Evolutionary conservation across 2,329 filamentous ascomycete genomes (phyloP).

Genomic region (Colletotrichum caudatum): DNA sequence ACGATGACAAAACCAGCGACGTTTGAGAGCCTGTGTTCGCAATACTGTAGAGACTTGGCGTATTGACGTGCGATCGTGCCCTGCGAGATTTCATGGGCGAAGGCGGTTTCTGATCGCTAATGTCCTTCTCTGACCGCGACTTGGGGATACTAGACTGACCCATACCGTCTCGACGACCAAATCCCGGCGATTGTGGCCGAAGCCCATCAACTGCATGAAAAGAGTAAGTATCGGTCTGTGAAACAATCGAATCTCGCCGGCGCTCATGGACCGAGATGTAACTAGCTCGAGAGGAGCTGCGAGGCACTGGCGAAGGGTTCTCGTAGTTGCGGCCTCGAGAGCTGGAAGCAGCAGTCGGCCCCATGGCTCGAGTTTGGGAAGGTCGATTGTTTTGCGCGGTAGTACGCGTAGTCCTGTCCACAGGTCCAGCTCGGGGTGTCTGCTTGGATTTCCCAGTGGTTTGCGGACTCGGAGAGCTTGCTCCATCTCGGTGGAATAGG

Average conservation of each 20-base stretch:
- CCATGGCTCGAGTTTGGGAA: constrained; percentile 35
- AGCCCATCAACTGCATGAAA: constrained; percentile 60
- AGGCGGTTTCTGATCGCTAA: constrained; percentile 41
- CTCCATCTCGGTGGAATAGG: constrained; percentile 62
- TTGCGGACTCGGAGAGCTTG: constrained; percentile 36
- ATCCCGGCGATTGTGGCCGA: constrained; percentile 59
- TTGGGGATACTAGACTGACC: constrained; percentile 49
- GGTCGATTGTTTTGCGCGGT: constrained; percentile 18
- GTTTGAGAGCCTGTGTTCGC: constrained; percentile 67
- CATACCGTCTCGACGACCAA: constrained; percentile 47
- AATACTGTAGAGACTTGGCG: constrained; percentile 71
- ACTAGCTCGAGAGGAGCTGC: constrained; percentile 60
- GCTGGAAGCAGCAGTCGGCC: constrained; percentile 39
- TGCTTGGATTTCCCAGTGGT: constrained; percentile 43
- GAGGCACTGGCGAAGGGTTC: constrained; percentile 46
- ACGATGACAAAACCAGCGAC: constrained; percentile 64
- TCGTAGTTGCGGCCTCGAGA: constrained; percentile 41
- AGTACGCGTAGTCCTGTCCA: constrained; percentile 25
- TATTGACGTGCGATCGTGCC: constrained; percentile 51
- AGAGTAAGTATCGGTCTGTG: constrained; percentile 67
- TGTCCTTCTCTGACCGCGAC: constrained; percentile 52
- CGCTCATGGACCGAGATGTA: constrained; percentile 64
- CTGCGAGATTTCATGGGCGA: constrained; percentile 46
- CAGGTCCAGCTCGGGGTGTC: constrained; percentile 40
- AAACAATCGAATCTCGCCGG: constrained; percentile 66